Conservation (phyloP, 2,329 filamentous ascomycete species). For the Botrytis elliptica region DNA sequence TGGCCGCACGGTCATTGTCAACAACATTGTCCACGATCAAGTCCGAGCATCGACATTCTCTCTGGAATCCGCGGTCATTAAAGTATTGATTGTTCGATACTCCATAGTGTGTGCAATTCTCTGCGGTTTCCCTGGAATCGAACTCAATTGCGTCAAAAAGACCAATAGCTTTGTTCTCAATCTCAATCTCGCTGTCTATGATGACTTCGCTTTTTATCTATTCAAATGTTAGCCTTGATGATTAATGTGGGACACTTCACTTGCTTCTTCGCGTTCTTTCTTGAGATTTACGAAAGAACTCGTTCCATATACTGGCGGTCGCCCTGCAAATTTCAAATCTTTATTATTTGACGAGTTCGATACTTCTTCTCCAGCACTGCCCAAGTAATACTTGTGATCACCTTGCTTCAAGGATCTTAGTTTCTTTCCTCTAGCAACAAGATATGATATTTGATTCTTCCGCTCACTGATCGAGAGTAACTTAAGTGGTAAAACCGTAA, state of each 20-base stretch:
- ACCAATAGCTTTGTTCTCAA: conserved; percentile 3
- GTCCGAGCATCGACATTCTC: background rate
- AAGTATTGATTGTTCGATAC: background rate
- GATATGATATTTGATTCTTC: background rate
- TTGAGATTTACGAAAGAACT: background rate
- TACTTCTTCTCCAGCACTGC: background rate
- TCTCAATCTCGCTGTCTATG: background rate
- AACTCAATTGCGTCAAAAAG: background rate
- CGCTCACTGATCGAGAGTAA: background rate
- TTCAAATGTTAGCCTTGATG: background rate
- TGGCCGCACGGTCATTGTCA: conserved; percentile 5
- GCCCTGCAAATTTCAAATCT: background rate
- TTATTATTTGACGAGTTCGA: background rate
- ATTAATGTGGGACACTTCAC: accelerated
- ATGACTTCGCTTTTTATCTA: conserved; percentile 14
- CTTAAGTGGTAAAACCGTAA: background rate
- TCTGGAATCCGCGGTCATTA: background rate
- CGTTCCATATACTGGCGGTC: background rate
- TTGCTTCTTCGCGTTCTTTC: background rate
- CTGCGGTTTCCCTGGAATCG: background rate
- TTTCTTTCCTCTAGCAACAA: conserved; percentile 12
- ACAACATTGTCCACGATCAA: background rate
- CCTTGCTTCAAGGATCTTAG: background rate
- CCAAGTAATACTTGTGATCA: background rate
- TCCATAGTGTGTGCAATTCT: background rate